A percentile compares a stretch with the other conserved stretches of the same genome.
Evolutionary conservation across 1,284 basidiomycete genomes (phyloP).

Genomic region (Malassezia vespertilionis): DNA sequence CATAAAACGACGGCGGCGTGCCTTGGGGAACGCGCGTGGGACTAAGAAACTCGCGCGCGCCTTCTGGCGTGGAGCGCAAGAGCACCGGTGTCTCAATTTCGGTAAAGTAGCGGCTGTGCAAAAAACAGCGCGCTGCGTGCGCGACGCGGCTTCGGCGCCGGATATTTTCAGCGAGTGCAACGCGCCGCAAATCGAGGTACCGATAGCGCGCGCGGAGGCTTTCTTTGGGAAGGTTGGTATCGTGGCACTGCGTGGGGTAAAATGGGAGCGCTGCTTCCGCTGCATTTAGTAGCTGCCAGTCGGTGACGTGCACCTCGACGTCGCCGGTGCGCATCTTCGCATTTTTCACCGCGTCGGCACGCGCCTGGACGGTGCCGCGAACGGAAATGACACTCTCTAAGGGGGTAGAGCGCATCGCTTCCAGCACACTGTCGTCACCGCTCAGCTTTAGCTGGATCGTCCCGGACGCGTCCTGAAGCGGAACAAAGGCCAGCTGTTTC

Average conservation of each 20-base stretch:
- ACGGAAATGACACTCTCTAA: constrained; percentile 28
- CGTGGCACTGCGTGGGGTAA: constrained; percentile 58
- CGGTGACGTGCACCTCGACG: constrained; percentile 66
- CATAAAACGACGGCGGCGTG: constrained; percentile 62
- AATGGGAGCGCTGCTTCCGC: constrained; percentile 64
- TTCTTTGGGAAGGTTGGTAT: constrained; percentile 57
- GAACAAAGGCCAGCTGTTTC: constrained; percentile 64
- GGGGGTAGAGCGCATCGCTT: constrained; percentile 50
- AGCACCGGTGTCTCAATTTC: constrained; percentile 89
- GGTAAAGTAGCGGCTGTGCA: constrained; percentile 67
- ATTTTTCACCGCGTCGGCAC: constrained; percentile 24
- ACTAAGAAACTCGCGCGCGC: constrained; percentile 85
- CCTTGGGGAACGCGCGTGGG: constrained; percentile 56
- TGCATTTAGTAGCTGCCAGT: constrained; percentile 65
- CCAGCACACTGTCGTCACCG: constrained; percentile 51
- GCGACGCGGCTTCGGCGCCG: constrained; percentile 68
- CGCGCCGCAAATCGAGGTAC: constrained; percentile 74
- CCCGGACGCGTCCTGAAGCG: constrained; percentile 65
- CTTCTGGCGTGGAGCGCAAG: constrained; percentile 85
- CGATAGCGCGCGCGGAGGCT: constrained; percentile 72
- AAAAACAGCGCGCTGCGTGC: constrained; percentile 61
- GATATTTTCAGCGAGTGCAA: constrained; percentile 63
- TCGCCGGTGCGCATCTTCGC: constrained; percentile 53
- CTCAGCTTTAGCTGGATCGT: constrained; percentile 58
- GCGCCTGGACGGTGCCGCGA: constrained; percentile 19